Evolutionary conservation across 768 basidiomycete species (phyloP).

Genomic region (Lanmaoa pseudosensibilis): DNA sequence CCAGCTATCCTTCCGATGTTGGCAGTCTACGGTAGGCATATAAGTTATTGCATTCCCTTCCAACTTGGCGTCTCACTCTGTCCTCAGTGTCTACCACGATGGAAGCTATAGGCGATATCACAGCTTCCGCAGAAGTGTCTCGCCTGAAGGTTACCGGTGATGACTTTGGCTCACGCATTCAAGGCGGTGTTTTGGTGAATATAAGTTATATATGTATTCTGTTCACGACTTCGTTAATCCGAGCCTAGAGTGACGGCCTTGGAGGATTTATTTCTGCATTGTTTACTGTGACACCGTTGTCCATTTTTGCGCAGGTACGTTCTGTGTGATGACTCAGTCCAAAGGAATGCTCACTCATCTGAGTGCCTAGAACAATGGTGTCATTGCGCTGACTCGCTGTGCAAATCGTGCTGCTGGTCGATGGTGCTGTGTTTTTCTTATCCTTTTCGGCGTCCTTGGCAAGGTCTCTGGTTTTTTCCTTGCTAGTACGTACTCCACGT

Average conservation of each 20-base stretch:
- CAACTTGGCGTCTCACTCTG: conserved; percentile 4
- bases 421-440: conserved; percentile 78
- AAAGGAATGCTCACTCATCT: neutral
- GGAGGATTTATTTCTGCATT: conserved; percentile 77
- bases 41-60: neutral
- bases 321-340: neutral
- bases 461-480: conserved; percentile 85
- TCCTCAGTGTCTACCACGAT: conserved; percentile 64
- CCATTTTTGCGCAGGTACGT: conserved; percentile 66
- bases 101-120: conserved; percentile 86
- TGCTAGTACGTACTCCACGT: conserved; percentile 47
- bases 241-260: conserved; percentile 65
- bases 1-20: conserved; percentile 66
- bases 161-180: conserved; percentile 79
- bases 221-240: neutral
- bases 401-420: conserved; percentile 78
- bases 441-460: conserved; percentile 77
- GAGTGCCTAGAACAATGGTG: conserved; percentile 65
- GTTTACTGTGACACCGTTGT: conserved; percentile 79
- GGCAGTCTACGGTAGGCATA: conserved; percentile 51
- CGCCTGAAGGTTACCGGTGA: conserved; percentile 68
- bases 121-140: conserved; percentile 81
- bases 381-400: conserved; percentile 82
- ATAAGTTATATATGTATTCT: neutral
- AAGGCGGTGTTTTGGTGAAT: conserved; percentile 73